phyloP scores from a whole-genome alignment of 768 basidiomycete species.

The Podaxis rugospora region DNA sequence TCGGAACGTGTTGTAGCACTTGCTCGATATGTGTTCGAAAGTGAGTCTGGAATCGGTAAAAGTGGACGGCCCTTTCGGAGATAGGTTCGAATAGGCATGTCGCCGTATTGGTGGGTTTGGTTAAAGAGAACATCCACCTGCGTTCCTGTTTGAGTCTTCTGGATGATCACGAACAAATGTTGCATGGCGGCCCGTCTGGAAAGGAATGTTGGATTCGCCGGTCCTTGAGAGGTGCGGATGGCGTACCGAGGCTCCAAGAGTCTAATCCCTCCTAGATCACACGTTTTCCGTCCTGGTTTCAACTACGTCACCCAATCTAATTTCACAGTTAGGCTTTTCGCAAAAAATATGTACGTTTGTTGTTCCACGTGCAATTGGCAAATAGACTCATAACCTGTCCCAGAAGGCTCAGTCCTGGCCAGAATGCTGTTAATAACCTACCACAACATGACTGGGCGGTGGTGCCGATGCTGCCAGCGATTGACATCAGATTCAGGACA shows the following conservation, averaged over 20 bases:
- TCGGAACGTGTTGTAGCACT: too few relatives aligned
- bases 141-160: too few relatives aligned
- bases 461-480: too few relatives aligned
- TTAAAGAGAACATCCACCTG: too few relatives aligned
- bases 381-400: not conserved
- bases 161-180: too few relatives aligned
- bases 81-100: conserved; percentile 21
- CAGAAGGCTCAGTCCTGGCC: not conserved
- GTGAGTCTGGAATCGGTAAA: not conserved
- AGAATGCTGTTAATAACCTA: not conserved
- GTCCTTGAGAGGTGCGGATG: too few relatives aligned
- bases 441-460: not conserved
- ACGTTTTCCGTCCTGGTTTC: too few relatives aligned
- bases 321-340: not conserved
- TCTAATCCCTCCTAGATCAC: too few relatives aligned
- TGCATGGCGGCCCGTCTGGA: too few relatives aligned
- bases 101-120: not conserved
- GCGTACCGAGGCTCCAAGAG: too few relatives aligned
- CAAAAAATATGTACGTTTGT: not conserved
- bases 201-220: too few relatives aligned
- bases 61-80: conserved; percentile 10
- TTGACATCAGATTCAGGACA: too few relatives aligned
- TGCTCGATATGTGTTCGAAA: not conserved
- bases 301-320: not conserved
- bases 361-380: not conserved